Evolutionary conservation across 1,139 yeast species (phyloP).

Genomic region (Scheffersomyces parashehatae): DNA sequence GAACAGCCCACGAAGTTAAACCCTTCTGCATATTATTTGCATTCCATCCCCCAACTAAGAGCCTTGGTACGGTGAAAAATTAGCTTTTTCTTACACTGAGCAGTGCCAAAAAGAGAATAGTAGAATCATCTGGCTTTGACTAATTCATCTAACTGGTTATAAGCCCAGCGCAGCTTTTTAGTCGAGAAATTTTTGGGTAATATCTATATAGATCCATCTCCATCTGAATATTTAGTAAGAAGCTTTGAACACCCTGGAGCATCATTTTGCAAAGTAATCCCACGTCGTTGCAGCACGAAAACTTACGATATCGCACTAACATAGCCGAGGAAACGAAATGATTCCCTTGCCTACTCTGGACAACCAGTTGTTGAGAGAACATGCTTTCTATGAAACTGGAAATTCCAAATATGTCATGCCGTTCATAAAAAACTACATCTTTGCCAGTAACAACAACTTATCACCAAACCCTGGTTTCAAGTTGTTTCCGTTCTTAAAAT

Average conservation of each 20-base stretch:
- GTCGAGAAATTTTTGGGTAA: too few species aligned
- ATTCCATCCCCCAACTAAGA: too few species aligned
- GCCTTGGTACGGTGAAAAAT: too few species aligned
- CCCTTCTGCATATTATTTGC: too few species aligned
- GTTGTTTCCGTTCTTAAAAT: neutral
- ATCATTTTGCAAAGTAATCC: neutral
- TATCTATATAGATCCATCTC: neutral
- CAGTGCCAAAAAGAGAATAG: too few species aligned
- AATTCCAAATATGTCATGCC: constrained; percentile 18
- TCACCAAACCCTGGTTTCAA: neutral
- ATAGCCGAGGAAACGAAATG: constrained; percentile 4
- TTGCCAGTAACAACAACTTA: constrained; percentile 3
- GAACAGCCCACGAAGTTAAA: too few species aligned
- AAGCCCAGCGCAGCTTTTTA: too few species aligned
- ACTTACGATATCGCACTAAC: neutral
- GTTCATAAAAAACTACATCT: constrained; percentile 17
- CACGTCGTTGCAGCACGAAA: neutral
- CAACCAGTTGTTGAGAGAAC: constrained; percentile 25
- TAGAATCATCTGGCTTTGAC: too few species aligned
- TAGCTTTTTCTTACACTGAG: too few species aligned
- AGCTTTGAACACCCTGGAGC: neutral
- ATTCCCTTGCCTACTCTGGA: constrained; percentile 25
- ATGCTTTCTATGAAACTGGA: constrained; percentile 30
- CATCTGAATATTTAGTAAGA: neutral
- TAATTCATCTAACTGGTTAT: too few species aligned